phyloP scores from a whole-genome alignment of 2,329 filamentous ascomycete species.

The Aaosphaeria arxii region DNA sequence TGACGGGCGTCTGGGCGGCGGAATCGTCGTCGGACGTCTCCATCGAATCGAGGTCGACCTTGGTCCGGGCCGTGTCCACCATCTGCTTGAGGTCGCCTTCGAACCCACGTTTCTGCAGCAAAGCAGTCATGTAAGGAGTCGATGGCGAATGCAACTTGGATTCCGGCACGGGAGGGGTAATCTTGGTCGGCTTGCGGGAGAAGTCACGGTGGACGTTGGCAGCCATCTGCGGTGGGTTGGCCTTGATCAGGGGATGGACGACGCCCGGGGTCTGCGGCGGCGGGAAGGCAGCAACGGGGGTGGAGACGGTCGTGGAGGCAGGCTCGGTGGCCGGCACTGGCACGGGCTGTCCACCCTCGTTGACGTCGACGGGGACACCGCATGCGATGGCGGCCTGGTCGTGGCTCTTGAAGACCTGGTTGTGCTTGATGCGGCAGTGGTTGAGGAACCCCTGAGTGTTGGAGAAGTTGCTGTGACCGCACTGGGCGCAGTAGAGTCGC shows the following conservation, averaged over 20 bases:
- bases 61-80: conserved; percentile 34
- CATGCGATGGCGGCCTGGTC: conserved; percentile 88
- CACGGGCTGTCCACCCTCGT: conserved; percentile 43
- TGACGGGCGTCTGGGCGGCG: conserved; percentile 25
- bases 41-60: conserved; percentile 34
- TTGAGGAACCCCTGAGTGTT: conserved; percentile 99
- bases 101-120: conserved; percentile 40
- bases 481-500: conserved; percentile 84
- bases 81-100: conserved; percentile 38
- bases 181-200: conserved; percentile 12
- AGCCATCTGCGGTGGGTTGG: conserved; percentile 21
- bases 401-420: conserved; percentile 90
- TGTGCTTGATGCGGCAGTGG: conserved; percentile 94
- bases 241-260: conserved; percentile 34
- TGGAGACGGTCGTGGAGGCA: conserved; percentile 19
- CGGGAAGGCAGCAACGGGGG: conserved; percentile 28
- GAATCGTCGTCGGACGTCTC: conserved; percentile 36
- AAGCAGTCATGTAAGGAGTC: conserved; percentile 41
- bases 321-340: conserved; percentile 33
- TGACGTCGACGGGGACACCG: conserved; percentile 75
- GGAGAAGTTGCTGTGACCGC: conserved; percentile 85
- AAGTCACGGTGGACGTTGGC: conserved; percentile 31
- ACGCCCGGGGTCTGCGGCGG: conserved; percentile 25
- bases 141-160: conserved; percentile 36
- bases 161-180: conserved; percentile 7